Conservation (phyloP, 208 protist species). For the Paratrypanosoma confusum region DNA sequence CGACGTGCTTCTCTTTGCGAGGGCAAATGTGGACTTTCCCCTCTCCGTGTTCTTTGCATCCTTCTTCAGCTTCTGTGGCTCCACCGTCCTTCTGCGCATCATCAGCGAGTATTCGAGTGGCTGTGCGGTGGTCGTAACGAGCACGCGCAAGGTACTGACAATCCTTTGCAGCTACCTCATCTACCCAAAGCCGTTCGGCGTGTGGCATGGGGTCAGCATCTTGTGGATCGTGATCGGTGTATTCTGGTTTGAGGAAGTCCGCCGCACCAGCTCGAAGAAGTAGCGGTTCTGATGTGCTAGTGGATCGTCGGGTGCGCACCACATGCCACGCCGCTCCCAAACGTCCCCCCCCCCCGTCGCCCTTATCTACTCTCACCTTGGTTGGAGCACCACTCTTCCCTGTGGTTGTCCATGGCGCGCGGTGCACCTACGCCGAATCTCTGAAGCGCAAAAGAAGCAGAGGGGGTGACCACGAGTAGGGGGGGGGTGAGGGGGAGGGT, state of each 20-base stretch:
- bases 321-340: no score
- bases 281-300: no score
- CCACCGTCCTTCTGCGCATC: slow-evolving; percentile 32
- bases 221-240: slow-evolving; percentile 21
- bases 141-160: slow-evolving; percentile 54
- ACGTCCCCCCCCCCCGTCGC: no score
- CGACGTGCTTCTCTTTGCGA: background rate
- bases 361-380: no score
- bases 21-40: slow-evolving; percentile 3
- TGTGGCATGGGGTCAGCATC: slow-evolving; percentile 20
- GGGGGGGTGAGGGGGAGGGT: no score
- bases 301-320: no score
- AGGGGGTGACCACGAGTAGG: no score
- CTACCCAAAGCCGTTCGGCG: slow-evolving; percentile 26
- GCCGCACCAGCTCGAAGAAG: no score
- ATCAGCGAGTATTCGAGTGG: slow-evolving; percentile 32
- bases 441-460: no score
- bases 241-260: slow-evolving; percentile 26
- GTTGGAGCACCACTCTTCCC: no score
- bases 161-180: slow-evolving; percentile 38
- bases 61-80: slow-evolving; percentile 20
- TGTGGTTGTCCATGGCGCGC: no score
- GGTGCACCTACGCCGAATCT: no score
- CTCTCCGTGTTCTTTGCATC: slow-evolving; percentile 15
- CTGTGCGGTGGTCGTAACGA: slow-evolving; percentile 50